These are phyloP conservation scores for Fusarium paranaense DNA, from an alignment of 2,329 filamentous ascomycete genomes.

Conservation along the genomic window DNA sequence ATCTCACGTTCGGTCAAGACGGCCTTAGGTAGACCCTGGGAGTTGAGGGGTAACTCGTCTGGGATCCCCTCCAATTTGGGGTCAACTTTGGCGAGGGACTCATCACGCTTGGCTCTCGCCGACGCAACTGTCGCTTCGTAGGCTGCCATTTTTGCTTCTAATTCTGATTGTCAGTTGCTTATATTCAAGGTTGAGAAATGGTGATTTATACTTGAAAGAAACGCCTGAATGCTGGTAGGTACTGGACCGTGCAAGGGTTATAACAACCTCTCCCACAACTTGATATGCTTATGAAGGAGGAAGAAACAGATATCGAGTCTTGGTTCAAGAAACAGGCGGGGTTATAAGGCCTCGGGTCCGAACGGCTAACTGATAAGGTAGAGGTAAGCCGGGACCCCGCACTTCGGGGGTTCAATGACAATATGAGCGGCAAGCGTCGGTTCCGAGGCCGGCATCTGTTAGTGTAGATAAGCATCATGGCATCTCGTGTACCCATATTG, in stretches of 20 bases:
- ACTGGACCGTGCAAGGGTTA: neutral
- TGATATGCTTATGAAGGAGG: neutral
- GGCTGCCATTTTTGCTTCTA: slow-evolving; percentile 9
- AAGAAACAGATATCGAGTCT: neutral
- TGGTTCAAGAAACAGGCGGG: neutral
- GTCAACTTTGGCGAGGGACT: slow-evolving; percentile 41
- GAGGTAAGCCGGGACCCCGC: slow-evolving; percentile 1
- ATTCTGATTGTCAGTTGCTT: neutral
- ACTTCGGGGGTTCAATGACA: neutral
- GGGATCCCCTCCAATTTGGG: slow-evolving; percentile 42
- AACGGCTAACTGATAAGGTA: neutral
- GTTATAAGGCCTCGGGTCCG: neutral
- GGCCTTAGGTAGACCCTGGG: slow-evolving; percentile 34
- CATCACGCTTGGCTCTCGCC: slow-evolving; percentile 31
- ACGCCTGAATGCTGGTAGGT: neutral
- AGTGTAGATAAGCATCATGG: neutral
- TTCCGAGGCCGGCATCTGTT: neutral
- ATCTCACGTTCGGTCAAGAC: slow-evolving; percentile 42
- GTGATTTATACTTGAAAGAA: neutral
- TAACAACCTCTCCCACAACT: neutral
- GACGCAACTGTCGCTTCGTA: slow-evolving; percentile 27
- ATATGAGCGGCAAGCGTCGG: neutral
- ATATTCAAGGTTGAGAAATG: neutral
- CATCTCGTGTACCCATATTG: neutral
- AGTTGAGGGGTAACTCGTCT: slow-evolving; percentile 33